Evolutionary conservation across 148 eudicot species (phyloP).

Genomic region (Amaranthus cruentus): DNA sequence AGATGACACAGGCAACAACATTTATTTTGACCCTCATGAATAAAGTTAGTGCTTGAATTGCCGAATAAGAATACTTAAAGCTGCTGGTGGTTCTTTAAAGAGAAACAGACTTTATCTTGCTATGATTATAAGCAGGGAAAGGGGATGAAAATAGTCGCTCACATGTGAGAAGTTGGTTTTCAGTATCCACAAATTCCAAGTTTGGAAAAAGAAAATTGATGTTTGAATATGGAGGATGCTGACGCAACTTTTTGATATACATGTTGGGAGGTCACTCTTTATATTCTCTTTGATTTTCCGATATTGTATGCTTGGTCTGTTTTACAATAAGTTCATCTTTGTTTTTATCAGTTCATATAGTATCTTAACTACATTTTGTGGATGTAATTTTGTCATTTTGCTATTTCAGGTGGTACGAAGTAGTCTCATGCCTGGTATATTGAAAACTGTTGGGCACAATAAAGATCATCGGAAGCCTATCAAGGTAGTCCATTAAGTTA

Average conservation of each 20-base stretch:
- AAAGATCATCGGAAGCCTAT: constrained; percentile 97
- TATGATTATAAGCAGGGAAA: no score
- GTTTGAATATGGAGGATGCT: no score
- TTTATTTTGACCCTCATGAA: background rate
- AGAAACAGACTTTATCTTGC: no score
- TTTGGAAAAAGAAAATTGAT: no score
- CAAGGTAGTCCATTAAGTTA: constrained; percentile 45
- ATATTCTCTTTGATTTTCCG: background rate
- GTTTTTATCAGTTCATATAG: background rate
- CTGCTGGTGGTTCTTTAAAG: no score
- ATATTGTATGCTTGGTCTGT: background rate
- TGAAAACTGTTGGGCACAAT: constrained; percentile 78
- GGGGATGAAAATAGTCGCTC: no score
- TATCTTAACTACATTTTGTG: background rate
- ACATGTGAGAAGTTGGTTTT: no score
- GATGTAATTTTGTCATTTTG: background rate
- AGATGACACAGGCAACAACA: background rate
- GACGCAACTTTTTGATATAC: no score
- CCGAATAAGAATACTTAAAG: no score
- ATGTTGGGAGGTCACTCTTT: background rate
- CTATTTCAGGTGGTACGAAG: constrained; percentile 67
- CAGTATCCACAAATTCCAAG: no score
- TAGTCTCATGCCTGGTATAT: constrained; percentile 84
- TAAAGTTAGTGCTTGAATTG: background rate
- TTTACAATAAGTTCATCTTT: background rate